These are phyloP conservation scores for Chrysoporthe austroafricana DNA, from an alignment of 2,329 filamentous ascomycete genomes.

Conservation along the genomic window DNA sequence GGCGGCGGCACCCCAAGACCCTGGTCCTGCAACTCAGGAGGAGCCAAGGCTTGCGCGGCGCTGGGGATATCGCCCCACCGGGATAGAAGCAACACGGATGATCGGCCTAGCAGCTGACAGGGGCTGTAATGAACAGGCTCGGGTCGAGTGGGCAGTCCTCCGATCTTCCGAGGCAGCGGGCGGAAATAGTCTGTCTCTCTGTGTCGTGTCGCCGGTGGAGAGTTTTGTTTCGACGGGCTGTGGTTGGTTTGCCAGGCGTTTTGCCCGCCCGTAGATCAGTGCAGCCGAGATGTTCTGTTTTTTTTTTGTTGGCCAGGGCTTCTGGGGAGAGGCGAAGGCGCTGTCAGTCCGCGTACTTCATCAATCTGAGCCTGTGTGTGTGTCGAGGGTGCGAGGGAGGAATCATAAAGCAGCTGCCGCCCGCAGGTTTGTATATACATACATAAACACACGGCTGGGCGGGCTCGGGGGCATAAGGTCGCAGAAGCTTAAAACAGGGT, in stretches of 20 bases:
- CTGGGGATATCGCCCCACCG: constrained; percentile 30
- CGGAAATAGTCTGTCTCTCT: constrained; percentile 12
- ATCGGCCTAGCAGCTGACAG: constrained; percentile 29
- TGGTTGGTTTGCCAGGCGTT: background rate
- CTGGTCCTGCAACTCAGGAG: constrained; percentile 31
- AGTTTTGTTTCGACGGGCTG: background rate
- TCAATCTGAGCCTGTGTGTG: background rate
- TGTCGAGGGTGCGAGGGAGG: too few species aligned
- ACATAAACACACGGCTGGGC: background rate
- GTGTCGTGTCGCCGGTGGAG: background rate
- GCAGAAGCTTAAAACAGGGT: constrained; percentile 31
- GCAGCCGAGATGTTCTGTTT: constrained; percentile 9
- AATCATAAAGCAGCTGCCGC: background rate
- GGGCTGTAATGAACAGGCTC: constrained; percentile 24
- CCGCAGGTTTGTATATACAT: background rate
- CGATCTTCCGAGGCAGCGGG: constrained; percentile 15
- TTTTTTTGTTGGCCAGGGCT: background rate
- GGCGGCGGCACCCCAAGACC: constrained; percentile 30
- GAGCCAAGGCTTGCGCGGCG: constrained; percentile 31
- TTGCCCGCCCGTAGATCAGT: background rate
- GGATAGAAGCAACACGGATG: constrained; percentile 26
- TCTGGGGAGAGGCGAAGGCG: background rate
- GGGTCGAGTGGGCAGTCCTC: constrained; percentile 16
- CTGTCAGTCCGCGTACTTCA: background rate
- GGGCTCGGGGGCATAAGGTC: background rate